Percentiles rank a stretch among this genome's conserved stretches.
Conservation (phyloP, 306 rosid genomes). For the Citrullus amarus region DNA sequence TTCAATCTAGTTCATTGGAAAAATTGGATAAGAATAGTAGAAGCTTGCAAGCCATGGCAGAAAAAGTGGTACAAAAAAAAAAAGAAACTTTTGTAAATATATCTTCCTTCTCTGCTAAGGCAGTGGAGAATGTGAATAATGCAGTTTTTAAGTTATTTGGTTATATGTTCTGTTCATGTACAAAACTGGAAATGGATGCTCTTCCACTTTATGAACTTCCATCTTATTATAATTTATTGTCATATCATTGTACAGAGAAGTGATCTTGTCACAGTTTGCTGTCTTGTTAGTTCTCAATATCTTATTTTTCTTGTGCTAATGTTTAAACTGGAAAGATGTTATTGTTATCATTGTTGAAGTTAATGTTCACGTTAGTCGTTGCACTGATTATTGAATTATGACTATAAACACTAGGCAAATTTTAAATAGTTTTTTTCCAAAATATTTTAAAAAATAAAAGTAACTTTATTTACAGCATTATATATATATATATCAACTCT, state of each 20-base stretch:
- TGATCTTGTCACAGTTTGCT: neutral
- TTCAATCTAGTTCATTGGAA: neutral
- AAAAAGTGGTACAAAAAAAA: neutral
- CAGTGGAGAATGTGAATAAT: neutral
- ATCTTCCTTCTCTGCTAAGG: neutral
- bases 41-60: constrained; percentile 3
- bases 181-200: constrained; percentile 6
- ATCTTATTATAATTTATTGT: neutral
- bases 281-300: neutral
- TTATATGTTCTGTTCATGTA: neutral
- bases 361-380: too few relatives aligned
- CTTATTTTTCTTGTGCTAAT: too few relatives aligned
- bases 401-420: too few relatives aligned
- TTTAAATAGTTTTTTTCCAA: too few relatives aligned
- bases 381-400: too few relatives aligned
- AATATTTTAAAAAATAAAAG: too few relatives aligned
- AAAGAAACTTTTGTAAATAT: constrained; percentile 1
- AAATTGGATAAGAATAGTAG: neutral
- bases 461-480: too few relatives aligned
- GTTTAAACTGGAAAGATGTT: too few relatives aligned
- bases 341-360: too few relatives aligned
- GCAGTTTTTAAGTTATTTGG: constrained; percentile 4
- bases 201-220: neutral
- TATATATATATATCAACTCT: too few relatives aligned
- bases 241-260: neutral